These are phyloP conservation scores for Diophrys sp. DNA, from an alignment of 73 alveolate species.

Conservation along the genomic window DNA sequence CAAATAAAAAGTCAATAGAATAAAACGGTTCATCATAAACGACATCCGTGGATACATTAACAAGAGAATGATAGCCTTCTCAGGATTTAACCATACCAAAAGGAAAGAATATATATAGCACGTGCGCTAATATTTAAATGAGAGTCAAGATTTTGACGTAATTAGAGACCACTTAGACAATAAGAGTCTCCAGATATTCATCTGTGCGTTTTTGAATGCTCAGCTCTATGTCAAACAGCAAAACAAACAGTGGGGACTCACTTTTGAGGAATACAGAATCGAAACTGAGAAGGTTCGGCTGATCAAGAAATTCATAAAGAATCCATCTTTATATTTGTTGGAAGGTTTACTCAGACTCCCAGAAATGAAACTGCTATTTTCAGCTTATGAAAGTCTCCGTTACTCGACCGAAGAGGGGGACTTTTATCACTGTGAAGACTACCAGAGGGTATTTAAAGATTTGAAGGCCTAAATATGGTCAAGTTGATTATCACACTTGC, in stretches of 20 bases:
- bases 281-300: neutral
- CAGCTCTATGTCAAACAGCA: neutral
- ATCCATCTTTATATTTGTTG: neutral
- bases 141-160: neutral
- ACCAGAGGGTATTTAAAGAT: too few species aligned
- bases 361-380: neutral
- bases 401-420: too few species aligned
- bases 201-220: neutral
- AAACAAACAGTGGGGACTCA: neutral
- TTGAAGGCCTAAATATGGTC: too few species aligned
- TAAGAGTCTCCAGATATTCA: neutral
- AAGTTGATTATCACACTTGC: too few species aligned
- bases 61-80: neutral
- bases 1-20: too few species aligned
- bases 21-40: too few species aligned
- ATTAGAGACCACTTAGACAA: neutral
- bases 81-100: neutral
- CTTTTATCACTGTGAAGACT: too few species aligned
- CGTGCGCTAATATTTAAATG: neutral
- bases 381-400: neutral
- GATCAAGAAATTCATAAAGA: neutral
- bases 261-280: neutral
- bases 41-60: neutral
- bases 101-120: neutral
- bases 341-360: neutral